Conservation (phyloP, 768 basidiomycete species). For the Mycena rosella region DNA sequence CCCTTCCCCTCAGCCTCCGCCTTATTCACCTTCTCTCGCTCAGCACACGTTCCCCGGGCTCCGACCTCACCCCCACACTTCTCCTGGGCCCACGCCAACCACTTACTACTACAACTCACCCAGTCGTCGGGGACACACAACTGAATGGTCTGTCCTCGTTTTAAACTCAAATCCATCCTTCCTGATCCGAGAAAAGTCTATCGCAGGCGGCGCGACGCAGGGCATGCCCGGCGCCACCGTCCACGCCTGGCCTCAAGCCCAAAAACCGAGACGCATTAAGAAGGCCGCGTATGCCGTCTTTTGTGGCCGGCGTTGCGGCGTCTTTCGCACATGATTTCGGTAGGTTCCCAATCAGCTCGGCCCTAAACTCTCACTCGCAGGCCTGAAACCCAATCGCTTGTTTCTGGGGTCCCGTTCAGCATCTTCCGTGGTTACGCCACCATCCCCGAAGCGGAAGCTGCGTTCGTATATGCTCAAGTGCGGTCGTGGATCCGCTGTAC, state of each 20-base stretch:
- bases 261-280: background rate
- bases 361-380: background rate
- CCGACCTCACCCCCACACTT: background rate
- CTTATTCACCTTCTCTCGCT: background rate
- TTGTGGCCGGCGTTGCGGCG: background rate
- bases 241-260: background rate
- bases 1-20: background rate
- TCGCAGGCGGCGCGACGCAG: background rate
- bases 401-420: background rate
- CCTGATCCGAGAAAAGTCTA: background rate
- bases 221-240: background rate
- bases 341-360: background rate
- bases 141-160: background rate
- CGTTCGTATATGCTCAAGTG: background rate
- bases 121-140: background rate
- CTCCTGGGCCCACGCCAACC: too few relatives aligned
- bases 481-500: background rate
- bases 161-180: background rate
- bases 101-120: background rate
- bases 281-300: slow-evolving; percentile 3
- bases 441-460: background rate
- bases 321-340: background rate
- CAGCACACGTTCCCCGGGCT: background rate
- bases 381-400: background rate
- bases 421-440: slow-evolving; percentile 9